A percentile compares a stretch with the other conserved stretches of the same genome.
Evolutionary conservation across 768 basidiomycete genomes (phyloP).

Genomic region (Tulasnella sp.): DNA sequence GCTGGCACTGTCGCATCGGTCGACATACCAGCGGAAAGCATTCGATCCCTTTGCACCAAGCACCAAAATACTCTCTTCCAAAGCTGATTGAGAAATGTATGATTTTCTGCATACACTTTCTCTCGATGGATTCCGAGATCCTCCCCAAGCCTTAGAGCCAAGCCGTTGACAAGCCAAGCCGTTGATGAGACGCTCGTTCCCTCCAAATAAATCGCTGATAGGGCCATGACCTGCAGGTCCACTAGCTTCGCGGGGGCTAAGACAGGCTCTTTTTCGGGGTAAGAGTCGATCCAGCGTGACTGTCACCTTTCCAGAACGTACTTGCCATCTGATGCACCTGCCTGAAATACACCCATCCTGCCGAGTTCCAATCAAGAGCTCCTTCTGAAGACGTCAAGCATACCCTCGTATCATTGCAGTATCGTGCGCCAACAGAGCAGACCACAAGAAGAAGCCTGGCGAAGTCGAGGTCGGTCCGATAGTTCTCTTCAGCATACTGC

Average conservation of each 20-base stretch:
- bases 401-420: not conserved
- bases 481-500: not conserved
- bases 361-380: not conserved
- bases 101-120: not conserved
- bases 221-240: not conserved
- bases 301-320: not conserved
- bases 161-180: conserved; percentile 1
- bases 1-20: not conserved
- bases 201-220: not conserved
- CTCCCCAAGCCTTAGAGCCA: not conserved
- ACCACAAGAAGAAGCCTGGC: conserved; percentile 6
- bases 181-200: not conserved
- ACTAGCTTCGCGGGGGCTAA: not conserved
- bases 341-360: conserved; percentile 3
- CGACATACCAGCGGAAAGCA: not conserved
- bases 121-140: conserved; percentile 6
- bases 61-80: conserved; percentile 15
- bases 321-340: not conserved
- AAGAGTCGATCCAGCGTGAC: not conserved
- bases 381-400: not conserved
- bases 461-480: not conserved
- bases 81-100: not conserved
- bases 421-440: conserved; percentile 13
- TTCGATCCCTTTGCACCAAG: not conserved
- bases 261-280: not conserved